phyloP scores from a whole-genome alignment of 768 basidiomycete genomes.

The Pisolithus sp. region DNA sequence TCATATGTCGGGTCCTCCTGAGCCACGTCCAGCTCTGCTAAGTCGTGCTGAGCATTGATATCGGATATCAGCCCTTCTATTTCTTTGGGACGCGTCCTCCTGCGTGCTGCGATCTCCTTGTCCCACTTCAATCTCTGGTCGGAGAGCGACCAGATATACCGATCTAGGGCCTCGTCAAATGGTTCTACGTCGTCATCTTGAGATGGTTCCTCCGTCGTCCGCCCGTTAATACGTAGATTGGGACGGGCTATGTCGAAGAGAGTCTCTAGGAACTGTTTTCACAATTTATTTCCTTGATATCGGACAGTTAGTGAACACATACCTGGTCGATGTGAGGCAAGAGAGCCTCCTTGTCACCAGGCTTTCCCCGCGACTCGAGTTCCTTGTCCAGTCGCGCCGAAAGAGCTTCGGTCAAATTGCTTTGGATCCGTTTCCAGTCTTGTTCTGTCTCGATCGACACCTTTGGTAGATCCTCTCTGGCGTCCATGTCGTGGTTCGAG shows the following conservation, averaged over 20 bases:
- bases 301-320: conserved; percentile 1
- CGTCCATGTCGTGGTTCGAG: conserved; percentile 18
- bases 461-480: conserved; percentile 40
- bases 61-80: conserved; percentile 39
- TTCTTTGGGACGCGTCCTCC: conserved; percentile 55
- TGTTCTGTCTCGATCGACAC: conserved; percentile 59
- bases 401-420: conserved; percentile 44
- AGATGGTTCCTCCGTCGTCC: conserved; percentile 61
- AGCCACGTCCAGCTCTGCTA: conserved; percentile 21
- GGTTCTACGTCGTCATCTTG: conserved; percentile 58
- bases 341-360: conserved; percentile 41
- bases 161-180: conserved; percentile 83
- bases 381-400: conserved; percentile 41
- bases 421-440: conserved; percentile 60
- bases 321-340: conserved; percentile 50
- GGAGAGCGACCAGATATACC: conserved; percentile 74
- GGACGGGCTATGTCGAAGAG: conserved; percentile 57
- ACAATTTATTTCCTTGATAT: neutral
- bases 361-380: conserved; percentile 34
- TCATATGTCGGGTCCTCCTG: conserved; percentile 4
- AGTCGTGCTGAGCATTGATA: conserved; percentile 30
- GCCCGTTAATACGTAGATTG: conserved; percentile 78
- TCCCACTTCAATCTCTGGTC: conserved; percentile 73
- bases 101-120: conserved; percentile 58
- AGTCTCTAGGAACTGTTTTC: conserved; percentile 51